Base-by-base conservation (phyloP, 2,329 filamentous ascomycete genomes). In the Sarocladium kiliense region DNA sequence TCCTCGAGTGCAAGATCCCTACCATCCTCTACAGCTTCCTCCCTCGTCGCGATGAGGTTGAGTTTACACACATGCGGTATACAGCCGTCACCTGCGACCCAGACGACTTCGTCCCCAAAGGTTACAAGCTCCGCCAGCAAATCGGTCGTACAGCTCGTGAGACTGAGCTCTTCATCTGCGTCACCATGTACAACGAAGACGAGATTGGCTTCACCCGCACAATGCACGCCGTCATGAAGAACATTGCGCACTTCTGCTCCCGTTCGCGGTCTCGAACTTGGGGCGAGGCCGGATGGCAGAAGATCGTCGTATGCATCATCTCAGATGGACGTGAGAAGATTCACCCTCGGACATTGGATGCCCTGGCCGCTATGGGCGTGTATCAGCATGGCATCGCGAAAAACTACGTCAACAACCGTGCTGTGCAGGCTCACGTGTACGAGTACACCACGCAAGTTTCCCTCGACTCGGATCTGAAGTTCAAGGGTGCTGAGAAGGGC, bases 151-250 rank as follows among this genome's bases (percentile, higher is more conserved):
- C 89, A 1, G 77, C 86, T 26, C 85, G 94, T 59, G 92, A 97
- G 71, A 97, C 93, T 0, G 94, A 99, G 71, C 76, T 99, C 7
- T 94, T 97, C 69, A 96, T 99, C 64, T 96, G 92, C 68, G 79
- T 99, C 58, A 99, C 94, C 63, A 97, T 97, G 94, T 97, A 97
- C 77, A 99, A 99, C 71, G 94, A 99, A 73, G 89, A 97, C 71
- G 94, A 97, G 68, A 90, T 96, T 64, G 85, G 91, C 66, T 99
- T 99, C 64, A 97, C 94, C 6, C 85, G 94, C 47, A 99, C 94
- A 1, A 97, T 99, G 93, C 91, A 97, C 69, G 94, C 93, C 55
- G 90, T 99, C 56, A 96, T 99, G 89, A 91, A 95, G 70, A 99
- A 99, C 69, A 93, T 99, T 64, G 86, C 89, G 14, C 94, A 97